Conservation (phyloP, 441 rosid species). For the Caryocar brasiliense region DNA sequence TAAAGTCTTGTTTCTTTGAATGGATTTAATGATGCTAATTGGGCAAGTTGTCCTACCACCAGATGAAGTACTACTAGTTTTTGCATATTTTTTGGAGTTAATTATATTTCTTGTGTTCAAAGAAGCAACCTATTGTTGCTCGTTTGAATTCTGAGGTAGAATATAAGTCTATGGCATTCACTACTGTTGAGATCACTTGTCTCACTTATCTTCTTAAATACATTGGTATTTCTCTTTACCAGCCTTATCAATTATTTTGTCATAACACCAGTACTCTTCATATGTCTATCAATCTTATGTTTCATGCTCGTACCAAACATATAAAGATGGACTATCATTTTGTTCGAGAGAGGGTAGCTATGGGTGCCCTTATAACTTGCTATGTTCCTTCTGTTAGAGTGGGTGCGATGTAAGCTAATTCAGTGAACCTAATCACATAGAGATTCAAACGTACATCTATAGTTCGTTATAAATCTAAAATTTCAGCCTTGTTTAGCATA, state of each 20-base stretch:
- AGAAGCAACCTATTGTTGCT: neutral
- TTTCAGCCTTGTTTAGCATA: too few species aligned
- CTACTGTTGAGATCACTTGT: neutral
- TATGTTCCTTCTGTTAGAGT: too few species aligned
- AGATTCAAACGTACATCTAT: too few species aligned
- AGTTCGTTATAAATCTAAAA: too few species aligned
- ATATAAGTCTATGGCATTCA: neutral
- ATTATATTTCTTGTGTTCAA: neutral
- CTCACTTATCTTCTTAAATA: neutral
- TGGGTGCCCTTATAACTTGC: too few species aligned
- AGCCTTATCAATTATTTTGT: neutral
- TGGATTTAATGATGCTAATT: neutral
- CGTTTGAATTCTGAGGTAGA: neutral
- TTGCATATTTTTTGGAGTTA: neutral
- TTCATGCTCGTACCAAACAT: too few species aligned
- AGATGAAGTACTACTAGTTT: neutral
- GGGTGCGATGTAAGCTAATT: too few species aligned
- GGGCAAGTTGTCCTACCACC: neutral
- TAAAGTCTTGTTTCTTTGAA: neutral
- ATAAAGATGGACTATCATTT: too few species aligned
- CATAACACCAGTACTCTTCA: neutral
- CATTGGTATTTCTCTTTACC: neutral
- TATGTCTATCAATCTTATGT: conserved; percentile 5
- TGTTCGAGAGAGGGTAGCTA: too few species aligned
- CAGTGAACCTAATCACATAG: too few species aligned